These are phyloP conservation scores for Comarum palustre DNA, from an alignment of 306 rosid genomes.

Conservation along the genomic window DNA sequence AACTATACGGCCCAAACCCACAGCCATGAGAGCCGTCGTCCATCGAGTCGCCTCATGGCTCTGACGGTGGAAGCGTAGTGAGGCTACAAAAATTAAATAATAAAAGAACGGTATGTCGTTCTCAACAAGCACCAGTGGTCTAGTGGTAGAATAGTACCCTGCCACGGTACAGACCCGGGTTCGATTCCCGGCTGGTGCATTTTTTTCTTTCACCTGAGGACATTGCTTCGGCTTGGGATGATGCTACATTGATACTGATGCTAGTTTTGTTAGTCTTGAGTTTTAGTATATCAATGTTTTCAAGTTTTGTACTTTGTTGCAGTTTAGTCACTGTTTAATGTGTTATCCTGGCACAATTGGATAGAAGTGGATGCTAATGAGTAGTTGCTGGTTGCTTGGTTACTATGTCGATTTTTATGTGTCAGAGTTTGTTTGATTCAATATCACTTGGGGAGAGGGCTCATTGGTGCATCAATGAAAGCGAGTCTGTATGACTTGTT, in stretches of 20 bases:
- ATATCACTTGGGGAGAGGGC: slow-evolving; percentile 95
- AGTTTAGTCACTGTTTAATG: background rate
- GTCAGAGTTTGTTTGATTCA: slow-evolving; percentile 26
- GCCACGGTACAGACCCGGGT: slow-evolving; percentile 55
- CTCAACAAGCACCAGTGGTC: slow-evolving; percentile 5
- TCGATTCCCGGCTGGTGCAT: slow-evolving; percentile 84
- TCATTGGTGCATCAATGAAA: slow-evolving; percentile 73
- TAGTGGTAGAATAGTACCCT: slow-evolving; percentile 34
- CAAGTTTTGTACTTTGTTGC: background rate
- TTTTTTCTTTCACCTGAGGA: slow-evolving; percentile 45
- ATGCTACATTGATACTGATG: slow-evolving; percentile 29
- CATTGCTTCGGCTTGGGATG: slow-evolving; percentile 79
- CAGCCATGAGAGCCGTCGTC: too few species aligned
- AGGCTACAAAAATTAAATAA: too few species aligned
- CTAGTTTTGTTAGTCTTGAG: background rate
- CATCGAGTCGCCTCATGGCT: too few species aligned
- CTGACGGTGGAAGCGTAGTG: too few species aligned
- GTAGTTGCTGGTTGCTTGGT: background rate
- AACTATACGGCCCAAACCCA: too few species aligned
- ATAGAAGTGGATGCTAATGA: background rate
- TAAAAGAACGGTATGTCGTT: too few species aligned
- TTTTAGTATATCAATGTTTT: background rate
- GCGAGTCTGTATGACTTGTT: slow-evolving; percentile 71
- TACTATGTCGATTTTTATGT: background rate
- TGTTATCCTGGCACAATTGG: background rate